Evolutionary conservation across 805 yeast genomes (phyloP).

Genomic region (Cyberlindnera saturnus): DNA sequence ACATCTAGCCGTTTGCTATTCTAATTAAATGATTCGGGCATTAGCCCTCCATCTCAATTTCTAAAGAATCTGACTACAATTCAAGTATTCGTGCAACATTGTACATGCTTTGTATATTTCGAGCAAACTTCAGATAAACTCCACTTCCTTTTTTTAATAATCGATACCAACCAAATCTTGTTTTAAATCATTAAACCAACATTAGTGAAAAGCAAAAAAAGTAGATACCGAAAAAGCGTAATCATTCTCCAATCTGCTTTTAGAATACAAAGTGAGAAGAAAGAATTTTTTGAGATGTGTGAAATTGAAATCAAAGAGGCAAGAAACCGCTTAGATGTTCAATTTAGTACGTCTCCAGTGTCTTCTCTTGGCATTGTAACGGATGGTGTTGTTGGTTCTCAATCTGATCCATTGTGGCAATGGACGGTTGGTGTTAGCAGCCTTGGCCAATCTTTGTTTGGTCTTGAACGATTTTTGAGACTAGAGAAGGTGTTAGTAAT

Average conservation of each 20-base stretch:
- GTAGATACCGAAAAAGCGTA: not conserved
- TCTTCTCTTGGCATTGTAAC: constrained; percentile 99
- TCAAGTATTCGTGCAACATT: constrained; percentile 11
- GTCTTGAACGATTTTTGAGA: constrained; percentile 93
- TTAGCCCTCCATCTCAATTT: no score
- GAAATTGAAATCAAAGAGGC: constrained; percentile 7
- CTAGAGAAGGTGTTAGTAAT: constrained; percentile 32
- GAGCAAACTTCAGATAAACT: constrained; percentile 1
- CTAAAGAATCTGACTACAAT: not conserved
- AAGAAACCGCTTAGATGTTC: constrained; percentile 62
- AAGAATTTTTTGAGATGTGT: constrained; percentile 2
- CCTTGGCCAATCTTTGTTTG: constrained; percentile 99
- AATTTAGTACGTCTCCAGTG: constrained; percentile 99
- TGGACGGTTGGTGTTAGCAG: constrained; percentile 98
- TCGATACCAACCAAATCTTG: no score
- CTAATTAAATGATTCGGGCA: no score
- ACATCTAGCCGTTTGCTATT: no score
- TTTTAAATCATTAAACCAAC: constrained; percentile 1
- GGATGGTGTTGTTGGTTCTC: constrained; percentile 95
- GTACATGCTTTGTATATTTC: constrained; percentile 20
- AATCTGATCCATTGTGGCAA: constrained; percentile 99
- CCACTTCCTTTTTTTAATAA: no score
- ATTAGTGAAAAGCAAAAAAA: not conserved
- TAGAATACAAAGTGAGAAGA: not conserved
- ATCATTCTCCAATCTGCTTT: not conserved